Conservation (phyloP, 1,284 basidiomycete species). For the Mycena sp. region DNA sequence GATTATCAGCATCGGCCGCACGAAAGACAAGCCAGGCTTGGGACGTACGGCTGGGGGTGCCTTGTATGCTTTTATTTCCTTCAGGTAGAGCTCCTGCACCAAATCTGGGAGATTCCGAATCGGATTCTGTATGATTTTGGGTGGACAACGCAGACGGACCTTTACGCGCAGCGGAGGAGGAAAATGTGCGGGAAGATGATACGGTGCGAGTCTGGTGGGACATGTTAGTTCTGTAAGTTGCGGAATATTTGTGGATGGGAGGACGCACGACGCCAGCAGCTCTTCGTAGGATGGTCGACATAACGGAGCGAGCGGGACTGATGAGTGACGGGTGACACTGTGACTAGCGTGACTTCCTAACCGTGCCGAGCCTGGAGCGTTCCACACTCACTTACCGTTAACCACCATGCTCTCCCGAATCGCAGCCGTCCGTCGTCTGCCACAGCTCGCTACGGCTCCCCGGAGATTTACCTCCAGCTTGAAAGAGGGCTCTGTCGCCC, state of each 20-base stretch:
- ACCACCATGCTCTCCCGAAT: constrained; percentile 60
- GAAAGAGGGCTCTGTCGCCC: constrained; percentile 64
- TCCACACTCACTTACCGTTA: no score
- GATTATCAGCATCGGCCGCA: constrained; percentile 8
- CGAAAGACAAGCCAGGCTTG: not conserved
- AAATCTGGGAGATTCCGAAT: constrained; percentile 75
- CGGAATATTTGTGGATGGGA: constrained; percentile 1
- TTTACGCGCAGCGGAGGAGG: constrained; percentile 75
- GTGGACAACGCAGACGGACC: constrained; percentile 59
- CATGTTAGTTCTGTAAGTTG: not conserved
- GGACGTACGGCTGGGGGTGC: constrained; percentile 58
- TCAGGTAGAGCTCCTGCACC: constrained; percentile 92
- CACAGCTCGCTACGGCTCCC: no score
- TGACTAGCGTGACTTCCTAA: no score
- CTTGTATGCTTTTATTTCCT: constrained; percentile 93
- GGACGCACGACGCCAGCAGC: constrained; percentile 57
- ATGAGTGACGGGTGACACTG: no score
- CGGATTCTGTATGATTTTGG: constrained; percentile 25
- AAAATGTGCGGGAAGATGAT: constrained; percentile 64
- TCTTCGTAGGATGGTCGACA: no score
- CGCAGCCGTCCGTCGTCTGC: constrained; percentile 49
- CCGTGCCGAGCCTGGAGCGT: no score
- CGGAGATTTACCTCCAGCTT: constrained; percentile 50
- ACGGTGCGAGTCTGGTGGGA: constrained; percentile 50
- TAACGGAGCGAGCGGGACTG: no score